These are phyloP conservation scores for Saccharomycopsis sp. DNA, from an alignment of 805 yeast genomes.

Conservation along the genomic window DNA sequence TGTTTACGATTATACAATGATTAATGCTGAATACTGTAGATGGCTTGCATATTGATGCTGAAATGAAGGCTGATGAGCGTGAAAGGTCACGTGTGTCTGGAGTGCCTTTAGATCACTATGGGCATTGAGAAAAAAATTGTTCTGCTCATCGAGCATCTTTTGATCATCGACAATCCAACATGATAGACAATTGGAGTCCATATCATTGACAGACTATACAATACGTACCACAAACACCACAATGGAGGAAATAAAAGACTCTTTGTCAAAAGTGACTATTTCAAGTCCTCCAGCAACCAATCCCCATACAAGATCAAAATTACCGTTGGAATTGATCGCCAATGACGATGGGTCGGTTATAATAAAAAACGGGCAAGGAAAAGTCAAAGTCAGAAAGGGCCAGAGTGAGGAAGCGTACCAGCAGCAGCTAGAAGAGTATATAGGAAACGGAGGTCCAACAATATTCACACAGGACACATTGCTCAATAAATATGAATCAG, in stretches of 20 bases:
- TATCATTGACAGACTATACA: background rate
- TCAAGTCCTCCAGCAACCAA: background rate
- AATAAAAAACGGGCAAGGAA: constrained; percentile 14
- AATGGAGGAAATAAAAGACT: background rate
- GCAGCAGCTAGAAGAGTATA: constrained; percentile 10
- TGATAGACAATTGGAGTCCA: too few relatives aligned
- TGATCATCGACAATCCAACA: too few relatives aligned
- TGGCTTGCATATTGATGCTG: too few relatives aligned
- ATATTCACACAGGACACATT: constrained; percentile 12
- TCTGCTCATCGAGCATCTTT: background rate
- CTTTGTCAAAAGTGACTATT: background rate
- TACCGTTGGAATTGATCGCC: constrained; percentile 8
- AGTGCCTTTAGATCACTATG: background rate
- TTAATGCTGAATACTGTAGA: too few relatives aligned
- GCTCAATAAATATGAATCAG: constrained; percentile 7
- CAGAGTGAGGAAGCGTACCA: constrained; percentile 18
- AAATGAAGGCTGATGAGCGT: too few relatives aligned
- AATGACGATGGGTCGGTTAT: constrained; percentile 18
- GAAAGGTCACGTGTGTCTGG: too few relatives aligned
- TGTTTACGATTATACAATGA: constrained; percentile 23
- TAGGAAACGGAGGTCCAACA: constrained; percentile 11
- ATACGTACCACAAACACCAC: background rate
- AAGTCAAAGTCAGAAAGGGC: constrained; percentile 18
- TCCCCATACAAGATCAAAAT: background rate
- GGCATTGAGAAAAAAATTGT: background rate